Conservation (phyloP, 257 asterid genomes). For the Solanum rostratum region DNA sequence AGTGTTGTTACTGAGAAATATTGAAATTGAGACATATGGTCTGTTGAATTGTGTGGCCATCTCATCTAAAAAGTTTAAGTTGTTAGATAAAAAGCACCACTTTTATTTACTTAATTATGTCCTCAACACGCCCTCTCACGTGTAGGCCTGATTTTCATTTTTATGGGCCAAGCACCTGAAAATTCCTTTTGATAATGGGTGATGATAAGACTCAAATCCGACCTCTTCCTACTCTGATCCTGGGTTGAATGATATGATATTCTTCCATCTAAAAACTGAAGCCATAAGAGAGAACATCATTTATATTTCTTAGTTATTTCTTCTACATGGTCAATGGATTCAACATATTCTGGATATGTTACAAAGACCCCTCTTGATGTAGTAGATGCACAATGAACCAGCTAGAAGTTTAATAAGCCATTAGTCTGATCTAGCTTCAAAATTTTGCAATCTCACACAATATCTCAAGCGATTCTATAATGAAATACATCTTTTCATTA, state of each 20-base stretch:
- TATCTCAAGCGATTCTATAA: background rate
- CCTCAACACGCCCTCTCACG: background rate
- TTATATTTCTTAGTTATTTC: background rate
- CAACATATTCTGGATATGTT: background rate
- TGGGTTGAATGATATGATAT: background rate
- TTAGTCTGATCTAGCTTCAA: background rate
- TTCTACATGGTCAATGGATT: background rate
- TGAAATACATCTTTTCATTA: background rate
- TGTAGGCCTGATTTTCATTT: background rate
- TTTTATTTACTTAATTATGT: background rate
- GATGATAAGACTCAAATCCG: background rate
- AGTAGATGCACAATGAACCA: background rate
- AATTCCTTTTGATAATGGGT: background rate
- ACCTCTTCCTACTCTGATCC: background rate
- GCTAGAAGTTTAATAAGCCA: background rate
- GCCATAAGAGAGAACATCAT: background rate
- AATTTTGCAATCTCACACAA: background rate
- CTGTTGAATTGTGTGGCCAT: background rate
- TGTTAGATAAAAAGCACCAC: background rate
- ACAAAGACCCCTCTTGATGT: background rate
- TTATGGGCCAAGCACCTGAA: background rate
- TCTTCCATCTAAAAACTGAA: background rate
- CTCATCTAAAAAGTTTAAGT: background rate
- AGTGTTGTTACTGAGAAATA: background rate
- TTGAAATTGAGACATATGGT: background rate